Base-by-base conservation (phyloP, 2,329 filamentous ascomycete genomes). In the Chaetomium sp. region DNA sequence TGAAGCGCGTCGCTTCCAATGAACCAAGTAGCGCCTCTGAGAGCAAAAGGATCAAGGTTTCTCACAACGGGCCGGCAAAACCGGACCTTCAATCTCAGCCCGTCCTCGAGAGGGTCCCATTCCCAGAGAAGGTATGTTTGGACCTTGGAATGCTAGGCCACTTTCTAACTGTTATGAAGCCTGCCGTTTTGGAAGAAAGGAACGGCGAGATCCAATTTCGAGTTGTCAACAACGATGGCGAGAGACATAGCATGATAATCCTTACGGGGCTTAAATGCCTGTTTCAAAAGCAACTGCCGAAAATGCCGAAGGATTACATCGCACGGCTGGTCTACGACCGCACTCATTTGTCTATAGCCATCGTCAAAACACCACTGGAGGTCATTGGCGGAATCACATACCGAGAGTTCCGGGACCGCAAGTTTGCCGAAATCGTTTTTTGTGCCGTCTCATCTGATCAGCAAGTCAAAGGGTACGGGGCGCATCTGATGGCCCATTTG, bases 231-330 rank as follows among this genome's bases (percentile, higher is more conserved):
- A 97, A 99, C 68, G 94, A 97, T 68, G 88, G 88, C 65, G 79
- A 85, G 38, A 82, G 87, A 61, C 90, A 96, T 67, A 94, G 88
- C 67, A 85, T 91, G 62, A 95, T 97, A 67, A 95, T 99, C 64
- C 79, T 99, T 56, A 96, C 92, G 0, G 94, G 94, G 10, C 78
- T 99, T 53, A 97, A 97, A 70, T 96, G 91, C 68, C 95, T 99
- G 61, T 97, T 99, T 66, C 94, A 99, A 70, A 97, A 97, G 66
- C 94, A 99, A 69, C 79, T 99, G 4, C 94, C 94, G 0, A 97
- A 97, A 72, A 99, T 99, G 94, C 94, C 94, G 12, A 96, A 97
- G 71, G 94, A 97, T 68, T 99, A 99, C 70, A 97, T 99, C 65
- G 94, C 94, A 3, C 88, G 94, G 37, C 83, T 99, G 6, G 94